Evolutionary conservation across 352 stramenopile genomes (phyloP).

Genomic region (Phytophthora sp.): DNA sequence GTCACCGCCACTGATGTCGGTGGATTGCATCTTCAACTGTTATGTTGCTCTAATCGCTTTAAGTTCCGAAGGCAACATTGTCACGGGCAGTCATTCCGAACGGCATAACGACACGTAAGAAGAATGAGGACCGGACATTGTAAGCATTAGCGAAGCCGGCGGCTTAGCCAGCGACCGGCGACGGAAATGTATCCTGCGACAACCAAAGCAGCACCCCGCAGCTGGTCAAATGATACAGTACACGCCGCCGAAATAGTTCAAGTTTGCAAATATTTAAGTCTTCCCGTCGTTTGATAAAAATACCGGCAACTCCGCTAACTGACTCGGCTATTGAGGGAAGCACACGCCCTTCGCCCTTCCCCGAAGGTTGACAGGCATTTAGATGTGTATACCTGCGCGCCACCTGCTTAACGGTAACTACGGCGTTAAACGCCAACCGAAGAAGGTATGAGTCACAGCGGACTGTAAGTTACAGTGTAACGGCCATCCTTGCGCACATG

Average conservation of each 20-base stretch:
- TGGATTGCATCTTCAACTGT: conserved; percentile 2
- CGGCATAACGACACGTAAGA: too few species aligned
- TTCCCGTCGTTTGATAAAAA: too few species aligned
- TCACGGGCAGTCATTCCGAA: too few species aligned
- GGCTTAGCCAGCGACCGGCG: too few species aligned
- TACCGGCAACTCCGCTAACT: not conserved
- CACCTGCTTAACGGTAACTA: conserved; percentile 6
- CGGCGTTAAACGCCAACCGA: conserved; percentile 8
- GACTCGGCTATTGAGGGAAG: not conserved
- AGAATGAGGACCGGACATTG: not conserved
- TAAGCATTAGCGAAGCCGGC: too few species aligned
- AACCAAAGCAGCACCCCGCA: conserved; percentile 13
- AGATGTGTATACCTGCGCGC: too few species aligned
- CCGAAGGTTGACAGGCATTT: too few species aligned
- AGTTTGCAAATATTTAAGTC: not conserved
- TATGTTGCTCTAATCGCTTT: conserved; percentile 13
- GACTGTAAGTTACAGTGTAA: too few species aligned
- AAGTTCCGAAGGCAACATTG: not conserved
- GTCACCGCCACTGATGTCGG: too few species aligned
- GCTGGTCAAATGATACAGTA: conserved; percentile 27
- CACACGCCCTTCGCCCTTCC: too few species aligned
- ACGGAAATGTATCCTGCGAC: conserved; percentile 30
- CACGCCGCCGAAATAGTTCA: conserved; percentile 1
- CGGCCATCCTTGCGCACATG: too few species aligned
- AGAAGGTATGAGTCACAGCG: not conserved